A percentile compares a stretch with the other conserved stretches of the same genome.
Evolutionary conservation across 2,329 filamentous ascomycete genomes (phyloP).

Genomic region (Corynespora cassiicola): DNA sequence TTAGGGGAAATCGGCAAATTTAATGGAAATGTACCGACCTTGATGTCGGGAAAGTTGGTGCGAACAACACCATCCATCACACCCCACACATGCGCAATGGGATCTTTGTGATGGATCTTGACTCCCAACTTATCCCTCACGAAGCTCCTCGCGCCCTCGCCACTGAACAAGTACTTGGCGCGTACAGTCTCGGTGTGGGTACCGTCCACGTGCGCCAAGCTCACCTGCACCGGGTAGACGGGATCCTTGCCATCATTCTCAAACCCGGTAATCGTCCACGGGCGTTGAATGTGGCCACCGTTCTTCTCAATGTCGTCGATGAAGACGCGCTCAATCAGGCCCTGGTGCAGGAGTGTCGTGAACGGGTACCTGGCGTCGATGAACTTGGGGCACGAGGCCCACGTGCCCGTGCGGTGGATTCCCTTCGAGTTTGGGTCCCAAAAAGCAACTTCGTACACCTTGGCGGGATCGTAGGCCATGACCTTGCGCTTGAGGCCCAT

Average conservation of each 20-base stretch:
- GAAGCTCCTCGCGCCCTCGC: conserved; percentile 67
- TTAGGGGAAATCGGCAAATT: background rate
- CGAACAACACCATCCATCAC: conserved; percentile 71
- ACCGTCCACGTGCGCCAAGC: conserved; percentile 78
- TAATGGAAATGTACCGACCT: conserved; percentile 45
- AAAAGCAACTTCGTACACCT: conserved; percentile 76
- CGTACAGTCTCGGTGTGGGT: conserved; percentile 69
- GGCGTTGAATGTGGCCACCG: conserved; percentile 62
- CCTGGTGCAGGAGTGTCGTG: conserved; percentile 68
- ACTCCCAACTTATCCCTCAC: conserved; percentile 70
- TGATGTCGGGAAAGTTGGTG: conserved; percentile 69
- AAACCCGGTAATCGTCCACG: conserved; percentile 69
- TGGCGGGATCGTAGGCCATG: conserved; percentile 86
- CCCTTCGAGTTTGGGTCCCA: conserved; percentile 65
- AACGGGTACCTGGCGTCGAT: conserved; percentile 70
- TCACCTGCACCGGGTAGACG: conserved; percentile 81
- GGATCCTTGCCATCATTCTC: conserved; percentile 65
- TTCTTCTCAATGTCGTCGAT: conserved; percentile 67
- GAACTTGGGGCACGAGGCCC: conserved; percentile 89
- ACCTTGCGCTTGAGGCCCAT: conserved; percentile 88
- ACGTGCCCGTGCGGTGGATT: conserved; percentile 69
- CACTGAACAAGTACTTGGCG: conserved; percentile 68
- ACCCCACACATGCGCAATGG: conserved; percentile 69
- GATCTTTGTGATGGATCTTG: conserved; percentile 68
- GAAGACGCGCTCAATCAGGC: conserved; percentile 68